Percentiles rank a stretch among this genome's conserved stretches.
Conservation (phyloP, 164 flowering plant species). For the Nymphaea thermarum region DNA sequence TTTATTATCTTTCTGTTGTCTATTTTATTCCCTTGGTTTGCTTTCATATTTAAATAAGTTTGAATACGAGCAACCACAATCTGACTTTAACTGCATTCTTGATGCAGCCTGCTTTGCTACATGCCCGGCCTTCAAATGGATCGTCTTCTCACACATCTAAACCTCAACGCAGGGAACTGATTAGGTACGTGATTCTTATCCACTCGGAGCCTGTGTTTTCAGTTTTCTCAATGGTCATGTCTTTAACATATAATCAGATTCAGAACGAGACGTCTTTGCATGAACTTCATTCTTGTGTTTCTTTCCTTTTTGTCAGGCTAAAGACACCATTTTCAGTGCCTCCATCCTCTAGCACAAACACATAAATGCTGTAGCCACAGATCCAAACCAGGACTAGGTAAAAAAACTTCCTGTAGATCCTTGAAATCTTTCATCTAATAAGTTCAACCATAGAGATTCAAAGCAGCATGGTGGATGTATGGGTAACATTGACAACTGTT, state of each 20-base stretch:
- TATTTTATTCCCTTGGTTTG: too few relatives aligned
- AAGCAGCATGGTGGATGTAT: not conserved
- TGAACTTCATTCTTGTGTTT: not conserved
- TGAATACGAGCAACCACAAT: not conserved
- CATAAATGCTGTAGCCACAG: not conserved
- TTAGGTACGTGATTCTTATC: not conserved
- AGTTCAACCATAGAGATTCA: not conserved
- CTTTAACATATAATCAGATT: not conserved
- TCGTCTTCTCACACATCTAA: not conserved
- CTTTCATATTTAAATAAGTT: too few relatives aligned
- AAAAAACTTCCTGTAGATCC: too few relatives aligned
- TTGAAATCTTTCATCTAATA: too few relatives aligned
- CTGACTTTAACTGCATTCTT: constrained; percentile 4
- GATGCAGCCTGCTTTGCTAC: not conserved
- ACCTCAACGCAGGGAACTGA: not conserved
- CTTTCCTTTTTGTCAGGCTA: not conserved
- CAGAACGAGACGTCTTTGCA: not conserved
- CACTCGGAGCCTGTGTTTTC: not conserved
- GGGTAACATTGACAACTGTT: not conserved
- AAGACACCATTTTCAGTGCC: not conserved
- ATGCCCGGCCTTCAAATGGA: not conserved
- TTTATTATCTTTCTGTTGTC: too few relatives aligned
- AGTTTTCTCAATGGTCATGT: not conserved
- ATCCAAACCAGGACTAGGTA: too few relatives aligned
- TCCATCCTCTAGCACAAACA: not conserved